Evolutionary conservation across 441 rosid genomes (phyloP).

Genomic region (Geranium incanum): DNA sequence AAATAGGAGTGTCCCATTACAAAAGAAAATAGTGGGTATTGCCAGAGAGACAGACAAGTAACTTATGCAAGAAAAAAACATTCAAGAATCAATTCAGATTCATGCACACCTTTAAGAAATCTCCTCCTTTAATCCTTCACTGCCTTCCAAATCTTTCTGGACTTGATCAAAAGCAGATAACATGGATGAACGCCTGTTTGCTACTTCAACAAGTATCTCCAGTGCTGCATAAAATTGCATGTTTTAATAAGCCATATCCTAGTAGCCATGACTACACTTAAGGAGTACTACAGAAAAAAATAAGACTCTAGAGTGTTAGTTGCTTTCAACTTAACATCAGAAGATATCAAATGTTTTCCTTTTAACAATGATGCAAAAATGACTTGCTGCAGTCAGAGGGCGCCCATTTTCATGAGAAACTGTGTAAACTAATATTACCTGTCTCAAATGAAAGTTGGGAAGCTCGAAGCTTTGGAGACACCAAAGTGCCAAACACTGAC

Average conservation of each 20-base stretch:
- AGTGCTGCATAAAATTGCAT: slow-evolving; percentile 40
- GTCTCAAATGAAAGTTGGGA: slow-evolving; percentile 80
- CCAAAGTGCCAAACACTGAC: slow-evolving; percentile 70
- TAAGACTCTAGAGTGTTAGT: background rate
- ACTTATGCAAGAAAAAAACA: background rate
- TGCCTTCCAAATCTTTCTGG: slow-evolving; percentile 28
- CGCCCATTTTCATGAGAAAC: background rate
- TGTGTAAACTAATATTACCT: slow-evolving; percentile 37
- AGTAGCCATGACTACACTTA: too few relatives aligned
- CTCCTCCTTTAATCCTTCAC: slow-evolving; percentile 17
- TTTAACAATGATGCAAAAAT: background rate
- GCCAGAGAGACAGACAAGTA: background rate
- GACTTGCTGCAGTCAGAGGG: background rate
- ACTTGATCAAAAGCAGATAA: slow-evolving; percentile 43
- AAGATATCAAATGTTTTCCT: background rate
- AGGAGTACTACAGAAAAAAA: background rate
- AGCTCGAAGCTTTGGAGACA: slow-evolving; percentile 80
- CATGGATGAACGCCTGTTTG: slow-evolving; percentile 58
- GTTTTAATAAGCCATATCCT: background rate
- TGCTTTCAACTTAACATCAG: background rate
- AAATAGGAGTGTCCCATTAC: too few relatives aligned
- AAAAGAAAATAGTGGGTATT: too few relatives aligned
- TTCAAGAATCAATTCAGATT: background rate
- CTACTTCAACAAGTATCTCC: slow-evolving; percentile 72
- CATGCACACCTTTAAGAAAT: slow-evolving; percentile 21